Evolutionary conservation across 1,284 basidiomycete species (phyloP).

Genomic region (Peniophora sp.): DNA sequence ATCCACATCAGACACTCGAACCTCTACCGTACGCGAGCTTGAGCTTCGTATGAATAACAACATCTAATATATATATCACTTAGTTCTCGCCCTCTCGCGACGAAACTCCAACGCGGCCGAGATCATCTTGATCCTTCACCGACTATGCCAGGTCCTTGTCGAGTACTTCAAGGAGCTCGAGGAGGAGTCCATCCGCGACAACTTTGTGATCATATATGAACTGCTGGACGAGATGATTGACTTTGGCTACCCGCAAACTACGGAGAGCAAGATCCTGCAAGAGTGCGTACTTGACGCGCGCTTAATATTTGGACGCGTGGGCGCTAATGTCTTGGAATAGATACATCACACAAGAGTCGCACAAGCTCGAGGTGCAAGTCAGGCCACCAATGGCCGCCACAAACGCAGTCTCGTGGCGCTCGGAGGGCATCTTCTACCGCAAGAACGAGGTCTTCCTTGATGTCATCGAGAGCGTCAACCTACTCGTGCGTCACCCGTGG

Average conservation of each 20-base stretch:
- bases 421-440: conserved; percentile 94
- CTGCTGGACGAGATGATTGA: conserved; percentile 99
- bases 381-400: conserved; percentile 96
- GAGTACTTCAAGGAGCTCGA: conserved; percentile 99
- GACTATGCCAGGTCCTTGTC: conserved; percentile 81
- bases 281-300: conserved; percentile 50
- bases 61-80: neutral
- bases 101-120: conserved; percentile 96
- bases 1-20: conserved; percentile 99
- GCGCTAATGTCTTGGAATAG: conserved; percentile 31
- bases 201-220: conserved; percentile 97
- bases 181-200: conserved; percentile 98
- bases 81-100: conserved; percentile 93
- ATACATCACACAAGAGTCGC: conserved; percentile 98
- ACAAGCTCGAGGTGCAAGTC: conserved; percentile 97
- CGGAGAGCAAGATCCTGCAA: conserved; percentile 98
- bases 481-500: conserved; percentile 51
- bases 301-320: neutral
- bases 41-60: neutral
- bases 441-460: conserved; percentile 99
- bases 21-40: conserved; percentile 72
- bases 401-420: conserved; percentile 97
- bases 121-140: conserved; percentile 94
- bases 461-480: conserved; percentile 95
- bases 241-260: conserved; percentile 98